Evolutionary conservation across 805 yeast genomes (phyloP), one percentile per base, ranked within the genome.

Genomic region (Pichia phayaonensis): DNA sequence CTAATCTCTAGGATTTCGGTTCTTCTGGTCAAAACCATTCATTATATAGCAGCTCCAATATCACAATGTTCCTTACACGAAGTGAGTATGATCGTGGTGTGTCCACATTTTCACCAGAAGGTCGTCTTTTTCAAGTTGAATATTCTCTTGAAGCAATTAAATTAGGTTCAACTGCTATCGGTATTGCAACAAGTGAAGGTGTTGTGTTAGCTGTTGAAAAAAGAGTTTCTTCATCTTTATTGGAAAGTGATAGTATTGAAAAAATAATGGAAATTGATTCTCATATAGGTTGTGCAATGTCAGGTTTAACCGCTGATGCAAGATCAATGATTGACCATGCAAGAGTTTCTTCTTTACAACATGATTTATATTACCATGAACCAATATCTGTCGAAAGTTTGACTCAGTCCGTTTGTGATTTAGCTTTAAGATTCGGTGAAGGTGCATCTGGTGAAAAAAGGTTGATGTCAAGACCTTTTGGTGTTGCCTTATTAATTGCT

Each of bases 31-130:
- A 6, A 10, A 26, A 10, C 29, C 7, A 2, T 26, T 26, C 13
- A 39, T 6, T 20, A 22, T 16, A 27, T 23, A 3, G 18, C 20
- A 23, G 20, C 8, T 15, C 12, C 1, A 15, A 18, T 8, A 27
- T 18, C 11, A 55, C 51, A 48, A 94, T 94, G 99, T 94, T 94
- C 72, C 79, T 94, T 59, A 94, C 99, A n/a, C 86, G 99, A 83
- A 86, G 96, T 72, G 99, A 94, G 75, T 94, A 94, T 69, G 99
- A 94, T 67, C 86, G 99, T 69, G 99, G 99, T 56, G 99, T 94
- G 46, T 86, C 95, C 63, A 95, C 99, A 10, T 94, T 95, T 69
- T 90, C 98, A 1, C 99, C 99, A 24, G 99, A 95, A 68, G 99
- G 99, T 24, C 86, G 99, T 66, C 74, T 94, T 54, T 94, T 94